Evolutionary conservation across 352 stramenopile species (phyloP).

Genomic region (Detonula confervacea): DNA sequence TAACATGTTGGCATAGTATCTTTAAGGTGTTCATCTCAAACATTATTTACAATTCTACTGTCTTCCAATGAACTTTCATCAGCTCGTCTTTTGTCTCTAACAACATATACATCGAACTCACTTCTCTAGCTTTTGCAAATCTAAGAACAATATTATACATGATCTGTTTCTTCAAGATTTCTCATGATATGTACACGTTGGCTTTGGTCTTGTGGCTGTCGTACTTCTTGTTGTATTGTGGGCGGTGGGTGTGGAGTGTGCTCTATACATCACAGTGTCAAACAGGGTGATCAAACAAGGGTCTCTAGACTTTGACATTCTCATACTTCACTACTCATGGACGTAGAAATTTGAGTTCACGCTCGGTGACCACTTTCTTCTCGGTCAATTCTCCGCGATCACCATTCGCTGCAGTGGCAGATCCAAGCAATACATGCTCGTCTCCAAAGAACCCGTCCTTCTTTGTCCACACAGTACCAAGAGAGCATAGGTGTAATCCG

Average conservation of each 20-base stretch:
- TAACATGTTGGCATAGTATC: no score
- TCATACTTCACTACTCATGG: conserved; percentile 2
- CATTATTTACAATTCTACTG: no score
- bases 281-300: background rate
- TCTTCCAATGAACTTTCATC: no score
- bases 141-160: background rate
- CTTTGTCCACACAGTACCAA: conserved; percentile 61
- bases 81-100: no score
- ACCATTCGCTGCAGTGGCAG: conserved; percentile 10
- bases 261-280: background rate
- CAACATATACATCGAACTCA: no score
- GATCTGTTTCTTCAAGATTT: background rate
- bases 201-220: background rate
- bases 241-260: background rate
- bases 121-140: no score
- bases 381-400: conserved; percentile 27
- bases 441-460: conserved; percentile 37
- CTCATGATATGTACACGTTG: background rate
- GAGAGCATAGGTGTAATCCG: conserved; percentile 39
- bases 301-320: background rate
- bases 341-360: conserved; percentile 29
- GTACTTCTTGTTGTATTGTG: background rate
- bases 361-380: conserved; percentile 29
- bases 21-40: no score
- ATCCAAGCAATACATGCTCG: conserved; percentile 53